Conservation (phyloP, 192 early-diverging fungal genomes). For the Spinellus fusiger region DNA sequence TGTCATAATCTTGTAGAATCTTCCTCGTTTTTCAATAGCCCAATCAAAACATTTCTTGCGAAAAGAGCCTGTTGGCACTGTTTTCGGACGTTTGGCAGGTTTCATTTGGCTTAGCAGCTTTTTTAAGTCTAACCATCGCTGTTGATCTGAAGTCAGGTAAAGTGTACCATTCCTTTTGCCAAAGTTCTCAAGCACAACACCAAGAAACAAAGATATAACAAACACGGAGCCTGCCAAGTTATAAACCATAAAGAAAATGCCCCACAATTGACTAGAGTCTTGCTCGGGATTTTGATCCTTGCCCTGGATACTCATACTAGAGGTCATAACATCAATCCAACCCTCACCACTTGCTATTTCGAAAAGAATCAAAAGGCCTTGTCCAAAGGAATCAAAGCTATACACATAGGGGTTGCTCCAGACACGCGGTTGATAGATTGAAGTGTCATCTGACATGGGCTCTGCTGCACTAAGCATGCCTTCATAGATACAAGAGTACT, state of each 20-base stretch:
- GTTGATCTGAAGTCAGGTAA: conserved; percentile 52
- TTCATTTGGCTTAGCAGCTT: conserved; percentile 45
- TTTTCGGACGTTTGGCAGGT: conserved; percentile 44
- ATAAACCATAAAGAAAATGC: conserved; percentile 52
- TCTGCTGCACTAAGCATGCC: conserved; percentile 9
- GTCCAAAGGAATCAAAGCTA: conserved; percentile 54
- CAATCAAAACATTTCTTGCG: conserved; percentile 41
- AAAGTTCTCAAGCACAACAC: conserved; percentile 55
- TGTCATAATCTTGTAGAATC: conserved; percentile 38
- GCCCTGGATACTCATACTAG: conserved; percentile 40
- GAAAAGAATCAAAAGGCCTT: conserved; percentile 48
- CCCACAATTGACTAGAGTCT: conserved; percentile 41
- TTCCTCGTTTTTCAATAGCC: conserved; percentile 39
- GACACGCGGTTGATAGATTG: conserved; percentile 41
- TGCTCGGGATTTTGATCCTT: conserved; percentile 26
- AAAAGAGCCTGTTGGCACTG: conserved; percentile 27
- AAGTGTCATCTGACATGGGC: conserved; percentile 4
- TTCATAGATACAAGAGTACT: conserved; percentile 31
- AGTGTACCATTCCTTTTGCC: conserved; percentile 49
- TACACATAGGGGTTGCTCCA: conserved; percentile 54
- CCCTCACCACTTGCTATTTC: conserved; percentile 55
- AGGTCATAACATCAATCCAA: conserved; percentile 47
- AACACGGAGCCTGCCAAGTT: conserved; percentile 55
- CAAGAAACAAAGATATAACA: conserved; percentile 52
- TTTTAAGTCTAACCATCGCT: conserved; percentile 56